These are phyloP conservation scores for Spathaspora sp. DNA, from an alignment of 1,139 yeast genomes.

Conservation along the genomic window DNA sequence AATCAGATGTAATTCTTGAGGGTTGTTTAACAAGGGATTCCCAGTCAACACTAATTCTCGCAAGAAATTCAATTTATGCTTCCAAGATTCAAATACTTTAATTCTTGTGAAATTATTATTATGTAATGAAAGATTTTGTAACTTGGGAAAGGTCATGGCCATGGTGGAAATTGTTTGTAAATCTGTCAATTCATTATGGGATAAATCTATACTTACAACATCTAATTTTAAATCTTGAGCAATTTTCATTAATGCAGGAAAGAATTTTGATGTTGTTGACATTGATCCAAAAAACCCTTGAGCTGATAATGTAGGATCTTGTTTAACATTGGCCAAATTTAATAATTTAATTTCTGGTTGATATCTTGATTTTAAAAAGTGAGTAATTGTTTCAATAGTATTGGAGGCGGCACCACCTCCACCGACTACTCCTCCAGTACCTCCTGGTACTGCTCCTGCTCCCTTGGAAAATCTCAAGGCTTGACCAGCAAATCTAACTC, in stretches of 20 bases:
- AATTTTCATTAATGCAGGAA: constrained; percentile 87
- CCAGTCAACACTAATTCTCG: constrained; percentile 76
- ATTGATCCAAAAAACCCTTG: constrained; percentile 67
- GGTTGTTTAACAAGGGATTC: constrained; percentile 62
- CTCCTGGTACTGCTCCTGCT: constrained; percentile 19
- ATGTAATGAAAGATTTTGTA: constrained; percentile 77
- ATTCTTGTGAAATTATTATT: constrained; percentile 65
- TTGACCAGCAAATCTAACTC: constrained; percentile 80
- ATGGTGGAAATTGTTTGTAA: constrained; percentile 61
- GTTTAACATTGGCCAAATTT: constrained; percentile 65
- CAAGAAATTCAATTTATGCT: constrained; percentile 67
- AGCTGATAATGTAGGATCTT: constrained; percentile 60
- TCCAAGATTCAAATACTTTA: constrained; percentile 71
- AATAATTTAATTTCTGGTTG: constrained; percentile 63
- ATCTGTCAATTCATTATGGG: constrained; percentile 67
- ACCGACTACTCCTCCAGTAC: constrained; percentile 15
- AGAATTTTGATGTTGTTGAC: constrained; percentile 70
- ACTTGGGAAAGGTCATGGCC: constrained; percentile 70
- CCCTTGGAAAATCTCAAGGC: constrained; percentile 54
- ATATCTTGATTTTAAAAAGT: constrained; percentile 66
- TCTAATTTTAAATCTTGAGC: constrained; percentile 56
- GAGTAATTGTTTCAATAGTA: constrained; percentile 63
- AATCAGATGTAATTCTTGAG: constrained; percentile 42
- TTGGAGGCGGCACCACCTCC: constrained; percentile 16
- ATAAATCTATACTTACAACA: constrained; percentile 75